Percentiles rank a stretch among this genome's conserved stretches.
Evolutionary conservation across 78 protist species (phyloP).

Genomic region (Dictyostelium brefeldianum): DNA sequence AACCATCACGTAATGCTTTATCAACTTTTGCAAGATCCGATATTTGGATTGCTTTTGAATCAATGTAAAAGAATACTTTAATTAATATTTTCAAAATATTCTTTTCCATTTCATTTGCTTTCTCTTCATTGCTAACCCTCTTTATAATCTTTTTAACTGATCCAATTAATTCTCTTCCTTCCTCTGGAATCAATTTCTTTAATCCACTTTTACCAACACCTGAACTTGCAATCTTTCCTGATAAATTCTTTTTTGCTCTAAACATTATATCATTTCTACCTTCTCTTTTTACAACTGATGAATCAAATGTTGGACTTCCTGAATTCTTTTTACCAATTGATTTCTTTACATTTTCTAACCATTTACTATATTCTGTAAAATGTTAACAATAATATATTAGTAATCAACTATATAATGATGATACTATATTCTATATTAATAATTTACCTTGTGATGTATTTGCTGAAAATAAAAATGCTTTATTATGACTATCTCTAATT

Average conservation of each 20-base stretch:
- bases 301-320: conserved; percentile 39
- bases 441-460: conserved; percentile 32
- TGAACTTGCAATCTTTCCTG: conserved; percentile 67
- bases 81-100: conserved; percentile 71
- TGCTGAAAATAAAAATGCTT: conserved; percentile 44
- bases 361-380: conserved; percentile 33
- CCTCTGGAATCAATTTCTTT: conserved; percentile 76
- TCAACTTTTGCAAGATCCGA: conserved; percentile 53
- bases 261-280: conserved; percentile 72
- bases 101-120: conserved; percentile 80
- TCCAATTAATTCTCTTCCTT: conserved; percentile 59
- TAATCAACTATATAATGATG: too few relatives aligned
- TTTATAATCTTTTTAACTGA: conserved; percentile 59
- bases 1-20: conserved; percentile 67
- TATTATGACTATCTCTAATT: conserved; percentile 30
- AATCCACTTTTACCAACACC: conserved; percentile 79
- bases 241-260: conserved; percentile 78
- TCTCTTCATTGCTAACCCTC: conserved; percentile 56
- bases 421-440: too few relatives aligned
- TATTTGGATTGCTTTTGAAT: conserved; percentile 44
- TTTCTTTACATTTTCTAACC: conserved; percentile 51
- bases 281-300: conserved; percentile 32
- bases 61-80: conserved; percentile 66
- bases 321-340: conserved; percentile 57
- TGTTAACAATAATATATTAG: background rate